These are phyloP conservation scores for Kazachstania sp. DNA, from an alignment of 1,139 yeast genomes.

Conservation along the genomic window DNA sequence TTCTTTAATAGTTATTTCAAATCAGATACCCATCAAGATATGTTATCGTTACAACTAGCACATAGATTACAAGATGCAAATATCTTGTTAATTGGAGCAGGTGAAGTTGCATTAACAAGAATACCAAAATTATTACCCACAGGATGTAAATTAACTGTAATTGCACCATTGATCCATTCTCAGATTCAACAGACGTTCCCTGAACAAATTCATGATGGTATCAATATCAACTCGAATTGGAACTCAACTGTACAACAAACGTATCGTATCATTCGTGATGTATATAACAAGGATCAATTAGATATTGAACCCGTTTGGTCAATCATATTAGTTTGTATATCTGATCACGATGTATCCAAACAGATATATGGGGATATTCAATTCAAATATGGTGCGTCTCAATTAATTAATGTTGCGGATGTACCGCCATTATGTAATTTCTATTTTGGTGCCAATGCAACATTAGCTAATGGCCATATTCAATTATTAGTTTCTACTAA, in stretches of 20 bases:
- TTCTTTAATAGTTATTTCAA: too few relatives aligned
- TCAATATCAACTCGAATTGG: not conserved
- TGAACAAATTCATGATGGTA: not conserved
- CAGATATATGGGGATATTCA: slow-evolving; percentile 21
- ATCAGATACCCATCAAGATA: too few relatives aligned
- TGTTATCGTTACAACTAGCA: slow-evolving; percentile 25
- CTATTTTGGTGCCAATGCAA: slow-evolving; percentile 30
- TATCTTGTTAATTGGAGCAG: slow-evolving; percentile 29
- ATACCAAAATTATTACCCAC: slow-evolving; percentile 26
- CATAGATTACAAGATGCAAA: slow-evolving; percentile 23
- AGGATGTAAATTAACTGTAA: slow-evolving; percentile 26
- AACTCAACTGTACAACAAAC: slow-evolving; percentile 8
- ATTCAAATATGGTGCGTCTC: slow-evolving; percentile 20
- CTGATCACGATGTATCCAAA: slow-evolving; percentile 20
- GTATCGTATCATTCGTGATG: slow-evolving; percentile 12
- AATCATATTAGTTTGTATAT: slow-evolving; percentile 26
- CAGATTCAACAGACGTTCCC: slow-evolving; percentile 4
- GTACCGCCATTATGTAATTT: slow-evolving; percentile 31
- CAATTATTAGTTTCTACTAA: slow-evolving; percentile 29
- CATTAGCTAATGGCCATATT: slow-evolving; percentile 15
- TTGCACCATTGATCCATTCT: slow-evolving; percentile 21
- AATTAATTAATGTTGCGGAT: slow-evolving; percentile 31
- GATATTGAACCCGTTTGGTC: slow-evolving; percentile 18
- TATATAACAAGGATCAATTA: slow-evolving; percentile 14
- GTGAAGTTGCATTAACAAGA: slow-evolving; percentile 29